Percentiles rank a stretch among this genome's conserved stretches.
These are phyloP conservation scores for Candida vaughaniae DNA, from an alignment of 805 yeast species.

Conservation along the genomic window DNA sequence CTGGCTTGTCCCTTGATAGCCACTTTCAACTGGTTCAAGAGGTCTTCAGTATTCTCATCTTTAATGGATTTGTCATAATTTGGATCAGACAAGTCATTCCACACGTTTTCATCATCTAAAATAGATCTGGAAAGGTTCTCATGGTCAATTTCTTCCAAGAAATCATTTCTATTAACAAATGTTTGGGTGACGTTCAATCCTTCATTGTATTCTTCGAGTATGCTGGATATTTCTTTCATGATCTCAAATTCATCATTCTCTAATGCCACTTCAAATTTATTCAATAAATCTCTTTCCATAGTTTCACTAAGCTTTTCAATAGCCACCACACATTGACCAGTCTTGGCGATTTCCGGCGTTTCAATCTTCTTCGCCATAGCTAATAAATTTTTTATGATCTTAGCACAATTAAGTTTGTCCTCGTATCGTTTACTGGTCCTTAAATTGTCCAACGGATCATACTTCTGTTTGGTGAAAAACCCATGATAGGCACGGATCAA, in stretches of 20 bases:
- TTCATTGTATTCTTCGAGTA: conserved; percentile 77
- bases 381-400: conserved; percentile 62
- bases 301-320: conserved; percentile 73
- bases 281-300: conserved; percentile 71
- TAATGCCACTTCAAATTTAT: conserved; percentile 72
- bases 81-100: conserved; percentile 65
- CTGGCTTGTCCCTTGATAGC: conserved; percentile 72
- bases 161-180: conserved; percentile 78
- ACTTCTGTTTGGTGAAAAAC: conserved; percentile 59
- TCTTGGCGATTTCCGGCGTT: conserved; percentile 49
- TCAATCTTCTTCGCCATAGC: conserved; percentile 64
- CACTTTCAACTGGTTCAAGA: conserved; percentile 53
- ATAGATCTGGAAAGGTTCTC: conserved; percentile 18
- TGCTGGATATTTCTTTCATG: conserved; percentile 73
- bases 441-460: conserved; percentile 57
- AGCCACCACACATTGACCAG: conserved; percentile 32
- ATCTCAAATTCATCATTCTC: conserved; percentile 63
- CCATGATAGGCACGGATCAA: conserved; percentile 75
- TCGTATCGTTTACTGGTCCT: conserved; percentile 46
- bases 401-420: conserved; percentile 67
- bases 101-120: conserved; percentile 47
- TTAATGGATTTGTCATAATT: conserved; percentile 45
- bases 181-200: conserved; percentile 80
- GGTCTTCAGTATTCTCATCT: conserved; percentile 50
- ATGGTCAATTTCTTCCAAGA: conserved; percentile 48